Evolutionary conservation across 495 filamentous ascomycete genomes (phyloP).

Genomic region (Lophiotrema nucula): DNA sequence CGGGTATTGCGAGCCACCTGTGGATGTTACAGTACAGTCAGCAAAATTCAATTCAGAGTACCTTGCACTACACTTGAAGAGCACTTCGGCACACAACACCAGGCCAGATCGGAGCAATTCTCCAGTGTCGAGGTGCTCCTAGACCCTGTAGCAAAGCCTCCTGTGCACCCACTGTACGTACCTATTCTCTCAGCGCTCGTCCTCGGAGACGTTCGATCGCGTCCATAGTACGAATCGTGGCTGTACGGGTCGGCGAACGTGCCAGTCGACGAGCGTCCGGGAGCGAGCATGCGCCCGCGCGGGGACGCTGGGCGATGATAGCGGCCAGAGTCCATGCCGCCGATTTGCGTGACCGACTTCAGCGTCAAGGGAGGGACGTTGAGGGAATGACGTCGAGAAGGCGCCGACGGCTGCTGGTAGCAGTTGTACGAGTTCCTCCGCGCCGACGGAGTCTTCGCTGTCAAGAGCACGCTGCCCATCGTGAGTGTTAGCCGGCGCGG

Average conservation of each 20-base stretch:
- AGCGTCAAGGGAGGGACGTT: neutral
- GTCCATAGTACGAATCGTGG: slow-evolving; percentile 16
- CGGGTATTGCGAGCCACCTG: slow-evolving; percentile 9
- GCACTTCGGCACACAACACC: too few relatives aligned
- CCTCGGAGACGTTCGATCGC: slow-evolving; percentile 15
- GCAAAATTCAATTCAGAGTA: too few relatives aligned
- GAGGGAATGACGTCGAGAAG: slow-evolving; percentile 20
- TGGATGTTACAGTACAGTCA: too few relatives aligned
- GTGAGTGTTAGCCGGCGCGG: slow-evolving; percentile 16
- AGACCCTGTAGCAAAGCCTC: too few relatives aligned
- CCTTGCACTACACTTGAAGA: too few relatives aligned
- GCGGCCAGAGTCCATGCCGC: slow-evolving; percentile 23
- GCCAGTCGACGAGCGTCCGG: slow-evolving; percentile 31
- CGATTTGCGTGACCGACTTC: slow-evolving; percentile 1
- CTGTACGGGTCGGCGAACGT: slow-evolving; percentile 19
- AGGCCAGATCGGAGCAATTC: too few relatives aligned
- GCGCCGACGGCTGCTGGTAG: slow-evolving; percentile 8
- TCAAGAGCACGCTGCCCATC: slow-evolving; percentile 29
- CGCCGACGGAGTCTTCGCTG: slow-evolving; percentile 9
- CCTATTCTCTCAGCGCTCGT: slow-evolving; percentile 29
- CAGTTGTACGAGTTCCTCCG: slow-evolving; percentile 17
- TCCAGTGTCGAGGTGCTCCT: too few relatives aligned
- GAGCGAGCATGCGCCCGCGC: slow-evolving; percentile 15
- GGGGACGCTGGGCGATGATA: slow-evolving; percentile 35
- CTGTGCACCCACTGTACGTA: too few relatives aligned